These are phyloP conservation scores for Pythium biforme DNA, from an alignment of 352 stramenopile genomes.

Conservation along the genomic window DNA sequence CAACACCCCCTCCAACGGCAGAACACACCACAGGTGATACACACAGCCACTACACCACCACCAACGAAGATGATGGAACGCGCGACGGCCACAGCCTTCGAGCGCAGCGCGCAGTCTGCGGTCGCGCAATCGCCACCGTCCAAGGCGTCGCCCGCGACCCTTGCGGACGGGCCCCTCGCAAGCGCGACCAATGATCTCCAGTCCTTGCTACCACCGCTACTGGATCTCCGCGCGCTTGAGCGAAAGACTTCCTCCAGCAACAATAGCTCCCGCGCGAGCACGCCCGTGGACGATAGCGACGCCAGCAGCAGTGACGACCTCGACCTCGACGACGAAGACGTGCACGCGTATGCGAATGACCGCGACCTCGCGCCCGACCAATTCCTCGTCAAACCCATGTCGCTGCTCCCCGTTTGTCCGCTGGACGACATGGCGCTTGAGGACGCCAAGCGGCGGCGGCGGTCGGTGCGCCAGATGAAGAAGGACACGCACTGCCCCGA, in stretches of 20 bases:
- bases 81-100: constrained; percentile 15
- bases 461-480: constrained; percentile 40
- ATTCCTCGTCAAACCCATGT: constrained; percentile 77
- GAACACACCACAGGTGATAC: background rate
- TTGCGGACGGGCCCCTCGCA: constrained; percentile 4
- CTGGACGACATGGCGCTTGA: constrained; percentile 74
- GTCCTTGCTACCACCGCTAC: constrained; percentile 10
- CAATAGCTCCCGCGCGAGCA: constrained; percentile 28
- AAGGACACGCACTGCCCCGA: constrained; percentile 47
- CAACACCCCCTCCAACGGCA: background rate
- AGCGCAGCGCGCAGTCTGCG: constrained; percentile 8
- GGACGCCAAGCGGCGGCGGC: constrained; percentile 73
- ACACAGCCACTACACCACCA: background rate
- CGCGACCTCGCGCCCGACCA: constrained; percentile 18
- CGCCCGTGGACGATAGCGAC: constrained; percentile 28
- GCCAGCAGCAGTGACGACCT: constrained; percentile 28
- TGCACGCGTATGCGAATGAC: constrained; percentile 27
- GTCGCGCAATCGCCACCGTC: background rate
- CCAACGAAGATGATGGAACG: constrained; percentile 17
- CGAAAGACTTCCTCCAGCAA: constrained; percentile 24
- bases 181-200: too few relatives aligned
- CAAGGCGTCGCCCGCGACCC: constrained; percentile 14
- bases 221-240: constrained; percentile 22
- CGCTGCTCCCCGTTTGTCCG: constrained; percentile 64
- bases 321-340: constrained; percentile 25